Percentiles rank a stretch among this genome's conserved stretches.
Conservation (phyloP, 805 yeast genomes). For the Teunomyces gatunensis region DNA sequence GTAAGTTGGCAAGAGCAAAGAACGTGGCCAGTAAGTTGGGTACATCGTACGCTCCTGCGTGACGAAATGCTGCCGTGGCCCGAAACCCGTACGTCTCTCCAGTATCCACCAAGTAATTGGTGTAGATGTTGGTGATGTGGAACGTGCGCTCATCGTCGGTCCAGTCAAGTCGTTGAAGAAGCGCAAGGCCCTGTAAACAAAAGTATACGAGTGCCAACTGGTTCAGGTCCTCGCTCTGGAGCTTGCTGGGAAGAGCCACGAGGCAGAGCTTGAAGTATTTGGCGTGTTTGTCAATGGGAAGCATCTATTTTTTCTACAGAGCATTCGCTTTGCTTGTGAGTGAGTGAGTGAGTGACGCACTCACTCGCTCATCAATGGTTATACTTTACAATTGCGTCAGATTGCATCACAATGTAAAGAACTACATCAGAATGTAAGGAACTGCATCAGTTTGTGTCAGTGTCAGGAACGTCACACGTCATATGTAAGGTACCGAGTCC, state of each 20-base stretch:
- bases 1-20: slow-evolving; percentile 62
- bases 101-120: slow-evolving; percentile 36
- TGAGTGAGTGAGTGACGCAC: no score
- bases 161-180: slow-evolving; percentile 39
- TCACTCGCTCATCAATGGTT: no score
- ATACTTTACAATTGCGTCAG: no score
- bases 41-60: slow-evolving; percentile 44
- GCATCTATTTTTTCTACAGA: background rate
- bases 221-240: slow-evolving; percentile 66
- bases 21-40: slow-evolving; percentile 74
- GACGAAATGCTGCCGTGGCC: slow-evolving; percentile 50
- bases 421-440: no score
- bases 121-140: slow-evolving; percentile 44
- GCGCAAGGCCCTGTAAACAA: slow-evolving; percentile 57
- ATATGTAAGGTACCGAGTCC: background rate
- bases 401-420: no score
- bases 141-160: slow-evolving; percentile 20
- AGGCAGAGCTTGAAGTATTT: slow-evolving; percentile 53
- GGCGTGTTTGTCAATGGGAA: slow-evolving; percentile 27
- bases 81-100: slow-evolving; percentile 50
- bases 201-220: slow-evolving; percentile 70
- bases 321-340: no score
- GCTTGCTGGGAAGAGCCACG: slow-evolving; percentile 50
- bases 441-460: no score
- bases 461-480: background rate